Conservation (phyloP, 768 basidiomycete genomes). For the Calvatia gigantea region DNA sequence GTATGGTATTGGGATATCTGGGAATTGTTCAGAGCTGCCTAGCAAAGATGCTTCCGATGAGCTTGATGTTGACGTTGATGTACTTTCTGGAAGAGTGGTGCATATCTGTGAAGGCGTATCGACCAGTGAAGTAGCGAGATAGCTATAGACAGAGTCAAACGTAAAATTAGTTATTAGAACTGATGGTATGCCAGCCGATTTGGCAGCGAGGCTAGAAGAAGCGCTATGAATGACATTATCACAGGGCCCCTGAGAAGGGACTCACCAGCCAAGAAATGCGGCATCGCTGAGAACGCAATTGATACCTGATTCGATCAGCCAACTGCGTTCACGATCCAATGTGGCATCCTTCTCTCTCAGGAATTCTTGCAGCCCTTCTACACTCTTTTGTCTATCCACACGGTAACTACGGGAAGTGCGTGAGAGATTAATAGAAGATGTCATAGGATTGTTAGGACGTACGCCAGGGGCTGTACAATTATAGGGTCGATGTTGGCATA, state of each 20-base stretch:
- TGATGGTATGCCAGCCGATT: slow-evolving; percentile 60
- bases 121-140: slow-evolving; percentile 56
- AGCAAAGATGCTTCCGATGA: slow-evolving; percentile 5
- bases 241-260: neutral
- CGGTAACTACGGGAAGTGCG: slow-evolving; percentile 45
- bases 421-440: slow-evolving; percentile 5
- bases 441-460: slow-evolving; percentile 22
- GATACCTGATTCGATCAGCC: slow-evolving; percentile 50
- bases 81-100: slow-evolving; percentile 9
- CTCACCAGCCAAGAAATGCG: slow-evolving; percentile 75
- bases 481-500: slow-evolving; percentile 76
- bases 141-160: slow-evolving; percentile 82
- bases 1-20: slow-evolving; percentile 54
- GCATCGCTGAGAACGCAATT: slow-evolving; percentile 73
- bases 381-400: slow-evolving; percentile 69
- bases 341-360: slow-evolving; percentile 50
- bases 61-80: slow-evolving; percentile 10
- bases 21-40: slow-evolving; percentile 22
- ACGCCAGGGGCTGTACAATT: slow-evolving; percentile 80
- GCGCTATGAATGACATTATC: neutral
- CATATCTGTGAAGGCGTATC: slow-evolving; percentile 29
- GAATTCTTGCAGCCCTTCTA: slow-evolving; percentile 59
- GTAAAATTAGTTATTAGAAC: slow-evolving; percentile 80
- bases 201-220: slow-evolving; percentile 58
- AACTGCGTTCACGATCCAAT: slow-evolving; percentile 50